These are phyloP conservation scores for Penicillium pulvis DNA, from an alignment of 495 filamentous ascomycete species.

Conservation along the genomic window DNA sequence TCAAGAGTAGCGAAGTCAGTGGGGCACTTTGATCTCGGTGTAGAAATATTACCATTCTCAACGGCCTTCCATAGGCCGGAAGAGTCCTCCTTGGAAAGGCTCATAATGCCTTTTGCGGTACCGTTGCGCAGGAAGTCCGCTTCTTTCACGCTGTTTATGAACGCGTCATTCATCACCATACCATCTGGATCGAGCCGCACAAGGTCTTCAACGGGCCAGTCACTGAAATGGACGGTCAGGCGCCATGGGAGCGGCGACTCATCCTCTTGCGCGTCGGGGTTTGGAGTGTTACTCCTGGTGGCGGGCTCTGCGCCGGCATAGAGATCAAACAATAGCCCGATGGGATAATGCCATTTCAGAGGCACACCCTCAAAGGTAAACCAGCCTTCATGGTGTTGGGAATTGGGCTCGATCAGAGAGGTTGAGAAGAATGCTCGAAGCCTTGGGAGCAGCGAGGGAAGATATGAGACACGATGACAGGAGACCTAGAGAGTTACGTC, in stretches of 20 bases:
- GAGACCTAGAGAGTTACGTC: constrained; percentile 36
- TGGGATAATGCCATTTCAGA: constrained; percentile 83
- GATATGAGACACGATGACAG: constrained; percentile 61
- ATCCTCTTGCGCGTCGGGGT: constrained; percentile 30
- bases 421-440: constrained; percentile 76
- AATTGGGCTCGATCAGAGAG: constrained; percentile 66
- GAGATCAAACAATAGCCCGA: constrained; percentile 88
- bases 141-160: constrained; percentile 93
- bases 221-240: constrained; percentile 73
- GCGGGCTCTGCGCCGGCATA: constrained; percentile 69
- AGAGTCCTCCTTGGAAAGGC: constrained; percentile 82
- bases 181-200: constrained; percentile 64
- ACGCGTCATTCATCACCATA: constrained; percentile 74
- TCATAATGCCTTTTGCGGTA: constrained; percentile 91
- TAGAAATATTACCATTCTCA: constrained; percentile 62
- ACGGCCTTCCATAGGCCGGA: constrained; percentile 85
- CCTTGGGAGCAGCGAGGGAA: constrained; percentile 74
- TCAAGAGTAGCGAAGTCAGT: constrained; percentile 9
- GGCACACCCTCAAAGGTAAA: constrained; percentile 75
- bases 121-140: constrained; percentile 92
- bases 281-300: constrained; percentile 30
- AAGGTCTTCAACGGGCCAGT: constrained; percentile 69
- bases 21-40: no score
- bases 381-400: constrained; percentile 64
- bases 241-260: constrained; percentile 68